Evolutionary conservation across 306 rosid species (phyloP).

Genomic region (Medicago arabica): DNA sequence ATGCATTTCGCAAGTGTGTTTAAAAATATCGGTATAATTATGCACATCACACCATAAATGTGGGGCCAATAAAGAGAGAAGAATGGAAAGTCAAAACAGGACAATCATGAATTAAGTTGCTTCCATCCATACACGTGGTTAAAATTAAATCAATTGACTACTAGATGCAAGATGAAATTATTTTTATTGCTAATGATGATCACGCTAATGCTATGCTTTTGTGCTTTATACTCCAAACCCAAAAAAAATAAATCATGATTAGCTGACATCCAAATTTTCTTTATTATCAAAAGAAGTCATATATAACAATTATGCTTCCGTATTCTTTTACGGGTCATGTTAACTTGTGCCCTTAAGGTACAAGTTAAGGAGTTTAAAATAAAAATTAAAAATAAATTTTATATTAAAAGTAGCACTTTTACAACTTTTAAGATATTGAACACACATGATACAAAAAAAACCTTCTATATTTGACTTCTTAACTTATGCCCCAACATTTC

Average conservation of each 20-base stretch:
- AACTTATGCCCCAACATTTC: too few species aligned
- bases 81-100: constrained; percentile 24
- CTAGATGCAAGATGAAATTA: constrained; percentile 6
- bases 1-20: too few species aligned
- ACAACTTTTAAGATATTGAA: too few species aligned
- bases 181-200: constrained; percentile 27
- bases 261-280: constrained; percentile 7
- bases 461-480: too few species aligned
- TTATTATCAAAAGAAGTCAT: constrained; percentile 35
- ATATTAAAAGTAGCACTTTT: too few species aligned
- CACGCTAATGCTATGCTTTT: constrained; percentile 27
- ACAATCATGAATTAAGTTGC: constrained; percentile 8
- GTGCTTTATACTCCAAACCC: constrained; percentile 14
- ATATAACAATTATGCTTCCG: background rate
- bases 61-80: background rate
- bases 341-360: too few species aligned
- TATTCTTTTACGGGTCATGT: too few species aligned
- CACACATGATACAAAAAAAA: too few species aligned
- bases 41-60: constrained; percentile 15
- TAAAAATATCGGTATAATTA: too few species aligned
- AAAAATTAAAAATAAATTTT: too few species aligned
- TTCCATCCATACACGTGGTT: constrained; percentile 41
- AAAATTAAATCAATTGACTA: constrained; percentile 25
- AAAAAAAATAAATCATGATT: constrained; percentile 41
- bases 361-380: too few species aligned